A percentile compares a stretch with the other conserved stretches of the same genome.
phyloP scores from a whole-genome alignment of 192 early-diverging fungal species.

The Geosiphon pyriformis region DNA sequence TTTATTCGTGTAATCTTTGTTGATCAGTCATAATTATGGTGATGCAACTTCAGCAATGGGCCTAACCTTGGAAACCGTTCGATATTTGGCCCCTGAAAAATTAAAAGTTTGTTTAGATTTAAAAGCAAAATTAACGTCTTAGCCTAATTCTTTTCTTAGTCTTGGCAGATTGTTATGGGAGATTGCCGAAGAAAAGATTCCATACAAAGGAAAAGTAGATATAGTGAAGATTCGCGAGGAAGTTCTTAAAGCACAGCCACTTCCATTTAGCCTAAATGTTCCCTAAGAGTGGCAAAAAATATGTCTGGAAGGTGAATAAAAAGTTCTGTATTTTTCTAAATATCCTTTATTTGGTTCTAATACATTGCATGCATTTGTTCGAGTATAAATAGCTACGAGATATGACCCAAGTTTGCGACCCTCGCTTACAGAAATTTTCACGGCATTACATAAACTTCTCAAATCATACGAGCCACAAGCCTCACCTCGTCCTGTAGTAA shows the following conservation, averaged over 20 bases:
- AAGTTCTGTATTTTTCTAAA: no score
- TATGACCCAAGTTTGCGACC: no score
- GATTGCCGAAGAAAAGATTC: conserved; percentile 18
- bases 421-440: no score
- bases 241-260: no score
- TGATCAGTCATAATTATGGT: not conserved
- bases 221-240: not conserved
- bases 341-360: not conserved
- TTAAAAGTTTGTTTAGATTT: not conserved
- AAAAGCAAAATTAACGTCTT: not conserved
- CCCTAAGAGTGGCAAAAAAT: no score
- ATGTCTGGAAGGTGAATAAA: no score
- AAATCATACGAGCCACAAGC: not conserved
- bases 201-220: not conserved
- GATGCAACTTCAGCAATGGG: not conserved
- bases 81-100: not conserved
- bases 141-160: conserved; percentile 3
- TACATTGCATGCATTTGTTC: not conserved
- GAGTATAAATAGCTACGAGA: no score
- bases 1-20: not conserved
- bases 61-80: not conserved
- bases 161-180: conserved; percentile 21
- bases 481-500: not conserved
- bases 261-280: no score
- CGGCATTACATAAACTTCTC: conserved; percentile 6